Evolutionary conservation across 345 rosid genomes (phyloP).

Genomic region (Pseudoturritis turrita): DNA sequence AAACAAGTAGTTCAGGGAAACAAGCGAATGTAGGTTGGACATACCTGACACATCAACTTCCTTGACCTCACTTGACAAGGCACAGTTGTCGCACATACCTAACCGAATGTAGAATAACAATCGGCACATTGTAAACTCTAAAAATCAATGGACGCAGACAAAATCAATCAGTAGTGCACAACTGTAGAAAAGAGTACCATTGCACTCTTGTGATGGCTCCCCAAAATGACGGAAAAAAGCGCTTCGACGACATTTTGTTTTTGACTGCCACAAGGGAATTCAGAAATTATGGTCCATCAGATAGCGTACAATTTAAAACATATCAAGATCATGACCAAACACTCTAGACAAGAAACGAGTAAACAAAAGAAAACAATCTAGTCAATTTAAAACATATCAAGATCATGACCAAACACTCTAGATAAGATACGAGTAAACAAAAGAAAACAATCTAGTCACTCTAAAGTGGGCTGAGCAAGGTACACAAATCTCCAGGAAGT

Average conservation of each 20-base stretch:
- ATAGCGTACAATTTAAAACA: background rate
- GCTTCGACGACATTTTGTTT: slow-evolving; percentile 76
- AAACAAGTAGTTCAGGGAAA: background rate
- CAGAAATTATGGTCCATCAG: background rate
- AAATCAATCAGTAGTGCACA: background rate
- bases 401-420: background rate
- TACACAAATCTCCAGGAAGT: background rate
- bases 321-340: background rate
- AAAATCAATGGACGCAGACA: background rate
- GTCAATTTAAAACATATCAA: background rate
- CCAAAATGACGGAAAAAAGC: slow-evolving; percentile 84
- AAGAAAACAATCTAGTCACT: background rate
- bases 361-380: background rate
- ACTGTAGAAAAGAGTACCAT: slow-evolving; percentile 45
- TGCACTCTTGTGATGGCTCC: slow-evolving; percentile 85
- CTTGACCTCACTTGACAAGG: slow-evolving; percentile 56
- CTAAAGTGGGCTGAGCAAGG: background rate
- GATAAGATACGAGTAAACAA: background rate
- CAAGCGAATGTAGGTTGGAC: slow-evolving; percentile 10
- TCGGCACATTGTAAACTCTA: slow-evolving; percentile 8
- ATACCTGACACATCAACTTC: slow-evolving; percentile 78
- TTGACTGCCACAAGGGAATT: slow-evolving; percentile 45
- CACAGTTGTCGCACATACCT: slow-evolving; percentile 97
- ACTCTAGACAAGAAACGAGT: background rate
- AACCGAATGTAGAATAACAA: slow-evolving; percentile 13